Conservation (phyloP, 2,329 filamentous ascomycete species). For the Parasarocladium wereldwijsianum region DNA sequence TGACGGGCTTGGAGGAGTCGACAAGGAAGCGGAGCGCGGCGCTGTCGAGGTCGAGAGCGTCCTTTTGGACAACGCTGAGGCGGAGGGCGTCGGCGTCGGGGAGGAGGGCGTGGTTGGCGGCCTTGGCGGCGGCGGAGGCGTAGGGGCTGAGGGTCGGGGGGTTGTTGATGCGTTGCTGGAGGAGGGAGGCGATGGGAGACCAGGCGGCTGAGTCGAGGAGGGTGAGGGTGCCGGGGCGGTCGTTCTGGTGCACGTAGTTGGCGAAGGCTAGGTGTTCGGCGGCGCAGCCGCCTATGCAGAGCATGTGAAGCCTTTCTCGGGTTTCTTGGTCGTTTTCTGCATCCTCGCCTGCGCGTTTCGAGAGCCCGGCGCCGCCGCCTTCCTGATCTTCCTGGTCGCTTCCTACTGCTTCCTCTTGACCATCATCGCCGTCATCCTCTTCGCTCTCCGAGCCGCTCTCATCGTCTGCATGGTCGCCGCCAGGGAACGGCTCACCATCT, state of each 20-base stretch:
- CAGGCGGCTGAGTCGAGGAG: conserved; percentile 79
- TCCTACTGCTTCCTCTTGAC: conserved; percentile 3
- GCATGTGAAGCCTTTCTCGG: conserved; percentile 18
- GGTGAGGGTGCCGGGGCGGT: conserved; percentile 27
- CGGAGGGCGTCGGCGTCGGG: conserved; percentile 17
- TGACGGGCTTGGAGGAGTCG: conserved; percentile 19
- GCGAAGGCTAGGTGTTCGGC: conserved; percentile 46
- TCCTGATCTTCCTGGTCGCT: conserved; percentile 1
- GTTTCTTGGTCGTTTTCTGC: not conserved
- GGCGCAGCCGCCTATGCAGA: conserved; percentile 41
- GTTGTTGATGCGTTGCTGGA: conserved; percentile 41
- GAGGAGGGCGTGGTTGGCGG: conserved; percentile 30
- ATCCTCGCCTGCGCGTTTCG: conserved; percentile 4
- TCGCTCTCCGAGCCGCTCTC: not conserved
- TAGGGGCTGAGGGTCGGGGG: conserved; percentile 36
- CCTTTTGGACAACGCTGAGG: conserved; percentile 28
- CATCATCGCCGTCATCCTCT: conserved; percentile 4
- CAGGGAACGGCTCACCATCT: conserved; percentile 12
- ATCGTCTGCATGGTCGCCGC: not conserved
- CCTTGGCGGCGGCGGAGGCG: conserved; percentile 30
- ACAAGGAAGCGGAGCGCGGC: conserved; percentile 18
- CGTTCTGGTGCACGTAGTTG: conserved; percentile 18
- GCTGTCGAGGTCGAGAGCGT: conserved; percentile 29
- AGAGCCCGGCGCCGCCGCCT: conserved; percentile 1
- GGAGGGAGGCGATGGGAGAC: conserved; percentile 42